A percentile compares a stretch with the other conserved stretches of the same genome.
Evolutionary conservation across 345 rosid genomes (phyloP).

Genomic region (Hibiscus syriacus): DNA sequence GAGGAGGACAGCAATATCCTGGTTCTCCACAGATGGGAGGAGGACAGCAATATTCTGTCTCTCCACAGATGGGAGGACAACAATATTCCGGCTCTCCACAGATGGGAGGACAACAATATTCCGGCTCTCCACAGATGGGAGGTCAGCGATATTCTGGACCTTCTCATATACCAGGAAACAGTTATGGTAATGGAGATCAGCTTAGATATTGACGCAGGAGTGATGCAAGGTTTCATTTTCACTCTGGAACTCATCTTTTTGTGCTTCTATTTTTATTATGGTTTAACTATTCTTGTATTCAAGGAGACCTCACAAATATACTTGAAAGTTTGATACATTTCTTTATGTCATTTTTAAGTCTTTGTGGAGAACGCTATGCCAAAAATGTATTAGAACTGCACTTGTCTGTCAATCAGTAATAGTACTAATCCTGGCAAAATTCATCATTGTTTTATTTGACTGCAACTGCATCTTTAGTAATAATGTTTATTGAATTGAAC

Average conservation of each 20-base stretch:
- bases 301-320: not conserved
- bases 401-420: not conserved
- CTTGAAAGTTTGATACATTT: not conserved
- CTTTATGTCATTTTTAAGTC: not conserved
- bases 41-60: too few species aligned
- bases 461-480: not conserved
- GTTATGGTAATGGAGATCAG: slow-evolving; percentile 9
- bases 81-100: too few species aligned
- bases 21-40: too few species aligned
- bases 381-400: not conserved
- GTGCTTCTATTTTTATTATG: not conserved
- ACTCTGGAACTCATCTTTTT: not conserved
- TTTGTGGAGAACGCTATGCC: not conserved
- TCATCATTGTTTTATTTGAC: not conserved
- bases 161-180: slow-evolving; percentile 6
- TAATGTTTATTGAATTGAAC: not conserved
- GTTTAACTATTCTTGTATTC: not conserved
- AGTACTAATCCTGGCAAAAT: not conserved
- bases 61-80: too few species aligned
- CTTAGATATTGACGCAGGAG: slow-evolving; percentile 3
- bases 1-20: too few species aligned
- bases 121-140: too few species aligned
- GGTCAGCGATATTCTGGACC: slow-evolving; percentile 25
- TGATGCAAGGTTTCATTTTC: slow-evolving; percentile 5
- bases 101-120: too few species aligned